Percentiles rank a stretch among this genome's conserved stretches.
phyloP scores from a whole-genome alignment of 2,329 filamentous ascomycete genomes.

The Cladosporium sp. region DNA sequence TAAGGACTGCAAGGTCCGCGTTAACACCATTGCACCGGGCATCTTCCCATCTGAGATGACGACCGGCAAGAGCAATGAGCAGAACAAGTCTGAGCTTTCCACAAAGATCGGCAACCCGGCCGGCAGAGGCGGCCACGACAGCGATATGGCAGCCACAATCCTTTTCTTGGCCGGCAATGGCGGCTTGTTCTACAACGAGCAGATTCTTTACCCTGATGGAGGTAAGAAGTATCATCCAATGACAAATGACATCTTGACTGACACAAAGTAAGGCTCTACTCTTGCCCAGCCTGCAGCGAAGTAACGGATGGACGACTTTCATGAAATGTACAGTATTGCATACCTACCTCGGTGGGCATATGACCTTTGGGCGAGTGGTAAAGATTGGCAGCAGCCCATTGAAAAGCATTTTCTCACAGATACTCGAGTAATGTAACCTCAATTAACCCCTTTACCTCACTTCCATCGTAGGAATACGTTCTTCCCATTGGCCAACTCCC shows the following conservation, averaged over 20 bases:
- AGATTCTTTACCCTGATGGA: conserved; percentile 48
- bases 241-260: neutral
- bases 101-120: conserved; percentile 40
- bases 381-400: no score
- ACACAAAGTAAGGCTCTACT: conserved; percentile 5
- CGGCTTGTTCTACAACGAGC: conserved; percentile 48
- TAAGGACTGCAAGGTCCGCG: conserved; percentile 36
- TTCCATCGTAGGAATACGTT: no score
- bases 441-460: no score
- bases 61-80: conserved; percentile 37
- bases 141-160: conserved; percentile 47
- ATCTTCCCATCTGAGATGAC: conserved; percentile 46
- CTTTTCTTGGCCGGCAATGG: conserved; percentile 47
- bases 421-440: no score
- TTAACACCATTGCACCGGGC: conserved; percentile 41
- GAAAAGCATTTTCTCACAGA: no score
- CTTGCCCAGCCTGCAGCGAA: conserved; percentile 12
- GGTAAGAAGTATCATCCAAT: conserved; percentile 12
- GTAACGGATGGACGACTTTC: neutral
- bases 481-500: no score
- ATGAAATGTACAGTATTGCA: neutral
- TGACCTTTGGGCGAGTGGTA: no score
- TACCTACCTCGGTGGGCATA: no score
- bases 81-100: conserved; percentile 43
- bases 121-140: conserved; percentile 39